phyloP scores from a whole-genome alignment of 2,329 filamentous ascomycete species.

The Dactylella cylindrospora region DNA sequence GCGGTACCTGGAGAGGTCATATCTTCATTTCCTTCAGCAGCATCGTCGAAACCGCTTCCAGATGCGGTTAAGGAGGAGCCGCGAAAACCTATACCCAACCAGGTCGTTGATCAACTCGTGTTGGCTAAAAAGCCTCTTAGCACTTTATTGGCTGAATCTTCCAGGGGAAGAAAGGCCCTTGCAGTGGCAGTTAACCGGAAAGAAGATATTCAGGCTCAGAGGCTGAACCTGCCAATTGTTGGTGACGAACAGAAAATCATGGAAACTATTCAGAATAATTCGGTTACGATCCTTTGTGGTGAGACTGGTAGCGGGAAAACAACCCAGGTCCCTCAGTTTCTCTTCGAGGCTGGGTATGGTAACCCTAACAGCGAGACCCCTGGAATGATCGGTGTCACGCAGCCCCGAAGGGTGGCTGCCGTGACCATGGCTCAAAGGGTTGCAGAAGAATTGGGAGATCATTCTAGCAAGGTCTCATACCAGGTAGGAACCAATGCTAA shows the following conservation, averaged over 20 bases:
- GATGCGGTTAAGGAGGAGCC: conserved; percentile 42
- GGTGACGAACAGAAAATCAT: conserved; percentile 96
- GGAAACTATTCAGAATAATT: conserved; percentile 92
- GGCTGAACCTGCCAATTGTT: conserved; percentile 81
- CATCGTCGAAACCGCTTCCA: conserved; percentile 52
- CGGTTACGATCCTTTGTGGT: conserved; percentile 87
- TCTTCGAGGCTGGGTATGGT: conserved; percentile 92
- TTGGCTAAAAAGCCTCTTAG: conserved; percentile 24
- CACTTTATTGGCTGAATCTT: conserved; percentile 23
- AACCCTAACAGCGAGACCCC: conserved; percentile 74
- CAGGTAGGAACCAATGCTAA: conserved; percentile 52
- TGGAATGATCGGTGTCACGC: conserved; percentile 92
- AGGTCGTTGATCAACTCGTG: conserved; percentile 9
- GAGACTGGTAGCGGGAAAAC: conserved; percentile 97
- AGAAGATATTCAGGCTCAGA: conserved; percentile 72
- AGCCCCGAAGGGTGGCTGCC: conserved; percentile 89
- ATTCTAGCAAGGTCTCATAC: conserved; percentile 78
- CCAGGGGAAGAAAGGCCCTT: conserved; percentile 15
- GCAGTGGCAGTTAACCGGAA: conserved; percentile 56
- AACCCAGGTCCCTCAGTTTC: conserved; percentile 92
- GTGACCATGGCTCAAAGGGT: conserved; percentile 97
- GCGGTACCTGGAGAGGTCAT: conserved; percentile 50
- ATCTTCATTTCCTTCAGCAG: conserved; percentile 50
- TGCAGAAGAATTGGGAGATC: conserved; percentile 75
- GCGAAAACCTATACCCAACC: conserved; percentile 9